These are phyloP conservation scores for Stenocarpella maydis DNA, from an alignment of 2,329 filamentous ascomycete species.

Conservation along the genomic window DNA sequence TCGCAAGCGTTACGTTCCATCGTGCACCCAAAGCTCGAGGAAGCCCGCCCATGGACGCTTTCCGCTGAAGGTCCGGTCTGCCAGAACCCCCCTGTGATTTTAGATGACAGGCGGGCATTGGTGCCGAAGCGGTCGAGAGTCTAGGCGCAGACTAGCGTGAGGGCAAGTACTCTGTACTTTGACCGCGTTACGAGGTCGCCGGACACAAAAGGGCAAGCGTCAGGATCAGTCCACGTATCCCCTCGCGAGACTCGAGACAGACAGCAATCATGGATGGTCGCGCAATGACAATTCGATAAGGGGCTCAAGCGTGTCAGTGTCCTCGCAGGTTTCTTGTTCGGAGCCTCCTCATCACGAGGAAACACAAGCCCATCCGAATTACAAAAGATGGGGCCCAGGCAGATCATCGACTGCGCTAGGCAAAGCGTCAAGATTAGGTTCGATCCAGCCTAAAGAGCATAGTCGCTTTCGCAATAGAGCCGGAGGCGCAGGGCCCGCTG, in stretches of 20 bases:
- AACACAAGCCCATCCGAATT: slow-evolving; percentile 13
- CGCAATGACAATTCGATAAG: slow-evolving; percentile 7
- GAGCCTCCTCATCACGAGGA: slow-evolving; percentile 17
- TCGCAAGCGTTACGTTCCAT: slow-evolving; percentile 18
- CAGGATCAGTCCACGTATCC: slow-evolving; percentile 1
- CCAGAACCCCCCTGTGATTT: slow-evolving; percentile 14
- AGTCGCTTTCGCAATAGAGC: neutral
- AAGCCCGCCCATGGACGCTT: neutral
- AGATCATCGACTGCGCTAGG: slow-evolving; percentile 9
- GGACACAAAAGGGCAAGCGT: slow-evolving; percentile 13
- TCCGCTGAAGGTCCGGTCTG: neutral
- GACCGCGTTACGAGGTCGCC: slow-evolving; percentile 12
- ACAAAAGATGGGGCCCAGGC: slow-evolving; percentile 18
- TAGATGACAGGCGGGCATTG: neutral
- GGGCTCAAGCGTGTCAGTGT: slow-evolving; percentile 24
- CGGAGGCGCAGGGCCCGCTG: slow-evolving; percentile 1
- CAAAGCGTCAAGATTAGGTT: slow-evolving; percentile 25
- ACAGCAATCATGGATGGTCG: too few species aligned
- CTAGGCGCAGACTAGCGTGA: slow-evolving; percentile 12
- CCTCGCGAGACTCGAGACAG: neutral
- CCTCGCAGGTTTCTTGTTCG: neutral
- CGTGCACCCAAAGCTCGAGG: neutral
- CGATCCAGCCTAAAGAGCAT: slow-evolving; percentile 10
- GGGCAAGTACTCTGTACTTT: slow-evolving; percentile 22
- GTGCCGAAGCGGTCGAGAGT: slow-evolving; percentile 10